Percentiles rank a stretch among this genome's conserved stretches.
Conservation (phyloP, 2,329 filamentous ascomycete genomes). For the Colletotrichum sp. region DNA sequence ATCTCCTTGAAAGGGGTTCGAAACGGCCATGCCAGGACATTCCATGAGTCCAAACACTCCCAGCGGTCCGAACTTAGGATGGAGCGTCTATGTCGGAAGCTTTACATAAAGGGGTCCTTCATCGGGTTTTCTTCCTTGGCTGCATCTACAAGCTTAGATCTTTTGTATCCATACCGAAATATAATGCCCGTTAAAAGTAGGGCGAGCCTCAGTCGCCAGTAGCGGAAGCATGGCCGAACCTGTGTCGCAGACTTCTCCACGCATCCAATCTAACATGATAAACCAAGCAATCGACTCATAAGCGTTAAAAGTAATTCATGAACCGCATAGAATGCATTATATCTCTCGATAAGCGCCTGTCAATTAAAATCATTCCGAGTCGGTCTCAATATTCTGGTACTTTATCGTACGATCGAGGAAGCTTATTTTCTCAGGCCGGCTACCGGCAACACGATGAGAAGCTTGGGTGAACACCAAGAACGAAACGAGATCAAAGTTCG, state of each 20-base stretch:
- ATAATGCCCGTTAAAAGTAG: neutral
- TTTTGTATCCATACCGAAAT: neutral
- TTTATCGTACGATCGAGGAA: neutral
- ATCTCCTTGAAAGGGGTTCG: neutral
- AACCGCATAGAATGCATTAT: neutral
- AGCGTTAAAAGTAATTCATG: neutral
- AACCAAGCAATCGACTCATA: neutral
- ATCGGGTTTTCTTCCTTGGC: neutral
- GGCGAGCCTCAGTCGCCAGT: neutral
- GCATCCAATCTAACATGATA: neutral
- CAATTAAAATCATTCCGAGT: neutral
- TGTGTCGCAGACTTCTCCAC: neutral
- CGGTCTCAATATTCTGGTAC: neutral
- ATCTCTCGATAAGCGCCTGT: neutral
- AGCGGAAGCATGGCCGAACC: neutral
- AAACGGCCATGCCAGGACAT: neutral
- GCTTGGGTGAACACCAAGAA: neutral
- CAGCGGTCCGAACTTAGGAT: neutral
- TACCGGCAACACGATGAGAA: neutral
- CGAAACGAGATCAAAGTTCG: neutral
- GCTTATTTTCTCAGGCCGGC: neutral
- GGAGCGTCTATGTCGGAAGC: neutral
- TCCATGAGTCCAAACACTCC: neutral
- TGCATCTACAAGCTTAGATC: too few species aligned
- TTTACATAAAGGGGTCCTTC: neutral